Percentiles rank a stretch among this genome's conserved stretches.
Conservation (phyloP, 208 protist species). For the Leishmania guyanensis region DNA sequence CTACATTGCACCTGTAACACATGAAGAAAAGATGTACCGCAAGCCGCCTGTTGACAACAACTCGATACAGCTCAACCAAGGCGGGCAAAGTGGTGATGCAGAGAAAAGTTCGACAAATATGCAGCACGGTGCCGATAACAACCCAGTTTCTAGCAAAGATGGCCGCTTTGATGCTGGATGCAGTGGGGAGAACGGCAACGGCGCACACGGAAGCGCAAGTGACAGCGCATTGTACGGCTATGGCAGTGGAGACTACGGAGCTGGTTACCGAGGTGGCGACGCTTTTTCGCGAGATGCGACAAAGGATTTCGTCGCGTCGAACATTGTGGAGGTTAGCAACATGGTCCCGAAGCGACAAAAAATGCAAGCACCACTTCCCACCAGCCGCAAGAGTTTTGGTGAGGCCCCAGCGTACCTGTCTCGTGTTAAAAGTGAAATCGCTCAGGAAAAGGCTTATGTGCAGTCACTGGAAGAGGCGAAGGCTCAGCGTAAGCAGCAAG, state of each 20-base stretch:
- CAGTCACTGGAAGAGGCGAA: slow-evolving; percentile 64
- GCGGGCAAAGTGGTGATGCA: neutral
- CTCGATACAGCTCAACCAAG: slow-evolving; percentile 2
- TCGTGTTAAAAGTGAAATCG: slow-evolving; percentile 87
- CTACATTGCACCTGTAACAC: slow-evolving; percentile 52
- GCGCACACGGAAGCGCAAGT: neutral
- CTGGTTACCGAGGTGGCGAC: neutral
- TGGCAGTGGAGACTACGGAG: neutral
- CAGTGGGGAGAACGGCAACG: neutral
- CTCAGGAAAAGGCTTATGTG: slow-evolving; percentile 83
- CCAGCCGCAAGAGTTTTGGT: slow-evolving; percentile 82
- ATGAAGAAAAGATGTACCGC: slow-evolving; percentile 71
- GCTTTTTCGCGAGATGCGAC: slow-evolving; percentile 3
- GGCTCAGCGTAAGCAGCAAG: slow-evolving; percentile 35
- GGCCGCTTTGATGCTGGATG: neutral
- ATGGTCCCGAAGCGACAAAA: slow-evolving; percentile 83
- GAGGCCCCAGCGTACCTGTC: slow-evolving; percentile 84
- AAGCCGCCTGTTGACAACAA: slow-evolving; percentile 52
- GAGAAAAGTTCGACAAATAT: neutral
- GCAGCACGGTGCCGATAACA: slow-evolving; percentile 2
- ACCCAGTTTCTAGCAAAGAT: neutral
- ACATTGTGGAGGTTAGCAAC: slow-evolving; percentile 93
- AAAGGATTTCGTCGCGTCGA: slow-evolving; percentile 93
- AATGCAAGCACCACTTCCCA: slow-evolving; percentile 61
- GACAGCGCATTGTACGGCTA: neutral